Percentiles rank a stretch among this genome's conserved stretches.
phyloP scores from a whole-genome alignment of 768 basidiomycete genomes.

The Auricularia sp. region DNA sequence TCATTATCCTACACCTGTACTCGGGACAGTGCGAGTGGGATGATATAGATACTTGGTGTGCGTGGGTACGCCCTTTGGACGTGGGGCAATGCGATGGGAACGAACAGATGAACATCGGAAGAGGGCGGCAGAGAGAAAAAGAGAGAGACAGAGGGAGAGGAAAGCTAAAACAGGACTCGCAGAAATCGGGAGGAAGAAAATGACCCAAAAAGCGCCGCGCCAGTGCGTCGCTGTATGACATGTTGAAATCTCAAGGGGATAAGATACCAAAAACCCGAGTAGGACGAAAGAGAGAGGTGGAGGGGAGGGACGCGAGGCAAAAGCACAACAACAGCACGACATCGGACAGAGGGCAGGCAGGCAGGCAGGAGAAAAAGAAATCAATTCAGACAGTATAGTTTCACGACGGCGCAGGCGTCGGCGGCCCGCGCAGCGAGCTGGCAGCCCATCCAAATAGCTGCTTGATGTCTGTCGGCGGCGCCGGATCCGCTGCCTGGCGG shows the following conservation, averaged over 20 bases:
- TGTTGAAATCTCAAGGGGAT: background rate
- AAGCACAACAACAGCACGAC: conserved; percentile 3
- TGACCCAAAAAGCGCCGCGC: too few relatives aligned
- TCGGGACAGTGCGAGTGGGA: background rate
- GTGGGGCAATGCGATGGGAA: background rate
- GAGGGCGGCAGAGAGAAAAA: background rate
- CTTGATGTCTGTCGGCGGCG: conserved; percentile 14
- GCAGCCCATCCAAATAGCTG: conserved; percentile 6
- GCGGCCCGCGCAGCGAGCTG: conserved; percentile 5
- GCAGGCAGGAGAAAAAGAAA: background rate
- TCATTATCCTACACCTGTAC: background rate
- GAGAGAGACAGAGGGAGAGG: background rate
- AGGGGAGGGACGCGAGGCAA: background rate
- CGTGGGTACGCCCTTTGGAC: background rate
- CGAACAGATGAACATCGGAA: background rate
- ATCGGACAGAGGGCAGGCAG: background rate
- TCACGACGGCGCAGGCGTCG: background rate
- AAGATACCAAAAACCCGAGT: background rate
- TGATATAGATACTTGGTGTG: background rate
- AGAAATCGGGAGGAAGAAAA: too few relatives aligned
- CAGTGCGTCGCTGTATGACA: too few relatives aligned
- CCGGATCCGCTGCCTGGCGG: conserved; percentile 63
- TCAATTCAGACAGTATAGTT: background rate
- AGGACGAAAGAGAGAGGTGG: background rate
- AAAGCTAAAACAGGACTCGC: background rate